Evolutionary conservation across 768 basidiomycete genomes (phyloP), one percentile per base, ranked within the genome.

Genomic region (Phanerodontia chrysosporium): DNA sequence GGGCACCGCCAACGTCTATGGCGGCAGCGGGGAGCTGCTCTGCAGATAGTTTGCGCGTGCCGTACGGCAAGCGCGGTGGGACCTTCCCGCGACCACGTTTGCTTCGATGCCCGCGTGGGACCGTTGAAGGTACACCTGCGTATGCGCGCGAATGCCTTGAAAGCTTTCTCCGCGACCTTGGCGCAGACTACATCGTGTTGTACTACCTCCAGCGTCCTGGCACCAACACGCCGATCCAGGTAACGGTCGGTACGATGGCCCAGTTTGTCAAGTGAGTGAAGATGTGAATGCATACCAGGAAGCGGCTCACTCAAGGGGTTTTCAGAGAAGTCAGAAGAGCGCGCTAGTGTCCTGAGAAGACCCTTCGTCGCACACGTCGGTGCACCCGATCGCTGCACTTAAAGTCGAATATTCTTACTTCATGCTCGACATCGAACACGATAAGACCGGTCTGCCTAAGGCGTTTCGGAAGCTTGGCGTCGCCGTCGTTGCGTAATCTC

Each of bases 21-120:
- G 67, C 13, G 73, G n/a, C n/a, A n/a, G n/a, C n/a, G n/a, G n/a
- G n/a, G n/a, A n/a, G n/a, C n/a, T n/a, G 73, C 68, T 83, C 44
- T 77, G 77, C 1, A 75, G 76, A 62, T 81, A 77, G 78, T 49
- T 16, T 25, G 48, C 24, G 61, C 69, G 72, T 13, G 80, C n/a
- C n/a, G n/a, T n/a, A 78, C 14, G 83, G 82, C 12, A 80, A 80
- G 55, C 72, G 81, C 21, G 61, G 73, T 21, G 72, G 80, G 16
- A 80, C 83, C 18, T 87, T 86, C 71, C 75, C 16, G 83, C 84
- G 3, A 85, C 84, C 14, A 87, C 87, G 67, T 82, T 80, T 51
- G 80, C 80, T 18, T 7, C 24, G 79, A n/a, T n/a, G n/a, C n/a
- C n/a, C n/a, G n/a, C n/a, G n/a, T n/a, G n/a, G n/a, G n/a, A n/a